These are phyloP conservation scores for Mychonastes homosphaera DNA, from an alignment of 139 green algal genomes.

Conservation along the genomic window DNA sequence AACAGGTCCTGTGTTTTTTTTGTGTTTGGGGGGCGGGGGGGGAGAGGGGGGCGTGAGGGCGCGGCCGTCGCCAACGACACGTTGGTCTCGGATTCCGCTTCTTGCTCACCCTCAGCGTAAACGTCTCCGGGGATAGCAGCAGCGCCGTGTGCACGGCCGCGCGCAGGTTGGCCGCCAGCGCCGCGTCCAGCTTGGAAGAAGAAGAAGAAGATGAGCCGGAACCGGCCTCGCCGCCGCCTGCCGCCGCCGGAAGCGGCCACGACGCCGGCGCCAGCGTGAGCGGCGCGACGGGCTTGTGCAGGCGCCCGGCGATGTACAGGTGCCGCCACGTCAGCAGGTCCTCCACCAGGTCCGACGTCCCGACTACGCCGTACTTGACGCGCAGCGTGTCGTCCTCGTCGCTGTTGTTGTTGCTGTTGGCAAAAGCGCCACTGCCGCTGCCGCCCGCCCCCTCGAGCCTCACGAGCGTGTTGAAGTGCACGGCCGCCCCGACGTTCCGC, in stretches of 20 bases:
- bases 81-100: neutral
- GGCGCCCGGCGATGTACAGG: constrained; percentile 63
- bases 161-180: constrained; percentile 36
- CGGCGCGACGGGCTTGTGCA: constrained; percentile 74
- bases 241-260: neutral
- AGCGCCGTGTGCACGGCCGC: constrained; percentile 51
- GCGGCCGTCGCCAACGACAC: neutral
- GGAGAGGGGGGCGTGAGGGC: neutral
- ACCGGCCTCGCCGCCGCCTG: too few species aligned
- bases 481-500: constrained; percentile 51
- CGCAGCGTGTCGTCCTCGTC: constrained; percentile 28
- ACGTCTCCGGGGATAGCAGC: constrained; percentile 54
- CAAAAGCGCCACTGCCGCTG: neutral
- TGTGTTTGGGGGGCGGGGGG: neutral
- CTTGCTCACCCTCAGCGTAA: constrained; percentile 34
- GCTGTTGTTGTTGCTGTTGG: too few species aligned
- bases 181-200: constrained; percentile 1
- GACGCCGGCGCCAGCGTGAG: constrained; percentile 12
- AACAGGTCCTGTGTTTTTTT: constrained; percentile 47
- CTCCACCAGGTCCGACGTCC: constrained; percentile 23
- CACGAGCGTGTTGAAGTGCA: constrained; percentile 78
- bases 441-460: constrained; percentile 25
- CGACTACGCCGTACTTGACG: constrained; percentile 82
- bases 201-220: too few species aligned
- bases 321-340: constrained; percentile 64